phyloP scores from a whole-genome alignment of 345 rosid species.

The Heritiera littoralis region DNA sequence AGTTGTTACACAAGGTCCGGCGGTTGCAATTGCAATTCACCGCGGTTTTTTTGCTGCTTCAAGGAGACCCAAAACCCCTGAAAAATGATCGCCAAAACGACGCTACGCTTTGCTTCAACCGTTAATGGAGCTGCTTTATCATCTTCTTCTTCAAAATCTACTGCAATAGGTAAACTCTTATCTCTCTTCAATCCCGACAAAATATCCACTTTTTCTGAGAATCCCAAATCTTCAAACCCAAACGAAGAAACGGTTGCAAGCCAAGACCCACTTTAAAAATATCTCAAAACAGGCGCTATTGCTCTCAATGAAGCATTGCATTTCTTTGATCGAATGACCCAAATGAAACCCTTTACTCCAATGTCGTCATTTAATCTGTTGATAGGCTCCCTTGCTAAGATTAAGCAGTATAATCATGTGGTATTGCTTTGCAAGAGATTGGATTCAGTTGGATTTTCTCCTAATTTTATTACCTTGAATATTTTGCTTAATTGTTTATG shows the following conservation, averaged over 20 bases:
- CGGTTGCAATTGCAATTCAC: neutral
- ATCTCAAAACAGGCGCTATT: constrained; percentile 24
- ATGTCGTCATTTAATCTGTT: constrained; percentile 3
- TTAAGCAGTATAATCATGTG: constrained; percentile 9
- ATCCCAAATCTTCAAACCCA: constrained; percentile 10
- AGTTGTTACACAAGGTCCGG: too few relatives aligned
- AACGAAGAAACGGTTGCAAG: neutral
- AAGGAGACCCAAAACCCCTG: neutral
- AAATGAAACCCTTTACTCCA: neutral
- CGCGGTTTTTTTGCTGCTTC: neutral
- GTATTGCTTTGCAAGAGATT: constrained; percentile 11
- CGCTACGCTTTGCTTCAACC: neutral
- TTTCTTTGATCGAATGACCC: constrained; percentile 12
- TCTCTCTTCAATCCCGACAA: constrained; percentile 9
- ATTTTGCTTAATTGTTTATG: constrained; percentile 19
- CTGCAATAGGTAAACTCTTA: constrained; percentile 24
- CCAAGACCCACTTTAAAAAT: constrained; percentile 3
- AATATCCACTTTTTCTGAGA: neutral
- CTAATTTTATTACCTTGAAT: neutral
- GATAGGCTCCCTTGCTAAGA: constrained; percentile 8
- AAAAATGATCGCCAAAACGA: constrained; percentile 21
- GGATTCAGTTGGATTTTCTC: constrained; percentile 6
- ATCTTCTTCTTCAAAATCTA: constrained; percentile 11
- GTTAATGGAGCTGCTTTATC: neutral
- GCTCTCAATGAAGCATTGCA: constrained; percentile 31